Conservation (phyloP, 2,329 filamentous ascomycete species). For the Ascochyta clinopodiicola region DNA sequence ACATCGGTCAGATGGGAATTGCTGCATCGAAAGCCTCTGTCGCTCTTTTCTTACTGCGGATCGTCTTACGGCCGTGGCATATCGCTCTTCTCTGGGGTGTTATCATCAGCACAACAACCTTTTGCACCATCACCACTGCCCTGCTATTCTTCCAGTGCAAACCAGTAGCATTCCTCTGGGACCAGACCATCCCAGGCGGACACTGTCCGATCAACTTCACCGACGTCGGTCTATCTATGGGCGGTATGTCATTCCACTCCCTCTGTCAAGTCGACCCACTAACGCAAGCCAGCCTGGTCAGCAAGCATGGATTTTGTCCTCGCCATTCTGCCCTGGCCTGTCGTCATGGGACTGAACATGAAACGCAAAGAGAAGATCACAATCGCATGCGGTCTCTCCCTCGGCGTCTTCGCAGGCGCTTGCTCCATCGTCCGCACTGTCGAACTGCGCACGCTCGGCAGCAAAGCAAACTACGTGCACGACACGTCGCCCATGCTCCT, state of each 20-base stretch:
- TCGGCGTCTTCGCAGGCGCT: slow-evolving; percentile 43
- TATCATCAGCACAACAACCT: slow-evolving; percentile 32
- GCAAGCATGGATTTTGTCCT: slow-evolving; percentile 45
- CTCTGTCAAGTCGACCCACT: slow-evolving; percentile 1
- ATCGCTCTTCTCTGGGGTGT: slow-evolving; percentile 41
- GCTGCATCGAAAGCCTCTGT: slow-evolving; percentile 40
- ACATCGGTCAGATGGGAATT: slow-evolving; percentile 31
- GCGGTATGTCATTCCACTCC: slow-evolving; percentile 16
- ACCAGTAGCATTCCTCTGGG: slow-evolving; percentile 37
- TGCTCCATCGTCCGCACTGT: slow-evolving; percentile 42
- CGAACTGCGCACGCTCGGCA: slow-evolving; percentile 36
- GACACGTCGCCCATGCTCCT: slow-evolving; percentile 41
- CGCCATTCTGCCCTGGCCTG: slow-evolving; percentile 44
- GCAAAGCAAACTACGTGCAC: slow-evolving; percentile 40
- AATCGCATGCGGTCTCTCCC: slow-evolving; percentile 37
- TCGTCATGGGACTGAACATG: slow-evolving; percentile 45
- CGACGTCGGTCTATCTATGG: slow-evolving; percentile 36
- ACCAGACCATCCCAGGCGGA: slow-evolving; percentile 32
- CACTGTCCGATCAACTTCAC: slow-evolving; percentile 40
- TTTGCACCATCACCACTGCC: slow-evolving; percentile 36
- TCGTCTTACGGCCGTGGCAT: slow-evolving; percentile 39
- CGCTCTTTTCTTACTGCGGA: slow-evolving; percentile 40
- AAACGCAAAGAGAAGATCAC: slow-evolving; percentile 45
- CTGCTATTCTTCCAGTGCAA: slow-evolving; percentile 38
- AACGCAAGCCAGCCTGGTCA: slow-evolving; percentile 33